Evolutionary conservation across 2,329 filamentous ascomycete species (phyloP), one percentile per base, ranked within the genome.

Genomic region (Fusarium austroafricanum): DNA sequence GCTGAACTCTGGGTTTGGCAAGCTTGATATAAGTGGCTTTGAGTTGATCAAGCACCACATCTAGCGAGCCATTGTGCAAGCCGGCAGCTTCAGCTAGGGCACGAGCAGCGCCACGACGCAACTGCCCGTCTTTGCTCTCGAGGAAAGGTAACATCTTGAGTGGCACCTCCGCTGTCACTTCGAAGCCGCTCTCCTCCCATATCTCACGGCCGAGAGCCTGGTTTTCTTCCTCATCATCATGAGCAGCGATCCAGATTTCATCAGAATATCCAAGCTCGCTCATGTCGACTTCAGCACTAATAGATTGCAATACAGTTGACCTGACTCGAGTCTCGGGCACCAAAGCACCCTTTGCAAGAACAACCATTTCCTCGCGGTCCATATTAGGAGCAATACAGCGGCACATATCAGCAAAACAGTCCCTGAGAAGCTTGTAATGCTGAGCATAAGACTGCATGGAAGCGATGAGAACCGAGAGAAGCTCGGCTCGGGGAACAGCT

Each of bases 371-470:
- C 3, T 86, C 80, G 5, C 84, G 77, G 56, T 79, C 89, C 69
- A 97, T 94, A 73, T 93, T 97, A 4, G 92, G 89, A 5, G 95
- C 91, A 51, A 98, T 86, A 67, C 91, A 94, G 61, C 94, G 90
- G 73, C 92, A 93, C 68, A 96, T 86, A 77, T 98, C 93, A 54
- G 91, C 86, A 67, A 99, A 87, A 74, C 93, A 97, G 79, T 99
- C 96, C 78, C 95, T 97, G 80, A 97, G 89, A 59, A 94, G 83
- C 79, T 97, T 97, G 83, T 97, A 97, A 79, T 99, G 96, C 75
- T 97, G 94, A 43, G 89, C 91, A 77, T 97, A 97, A 62, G 82
- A 87, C 76, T 96, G 92, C 92, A 99, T 96, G 2, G 94, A 91
- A 43, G 83, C 84, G 57, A 97, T 90, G 37, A 99, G 83, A 5